A percentile compares a stretch with the other conserved stretches of the same genome.
Evolutionary conservation across 305 asterid genomes (phyloP).

Genomic region (Fraxinus sp.): DNA sequence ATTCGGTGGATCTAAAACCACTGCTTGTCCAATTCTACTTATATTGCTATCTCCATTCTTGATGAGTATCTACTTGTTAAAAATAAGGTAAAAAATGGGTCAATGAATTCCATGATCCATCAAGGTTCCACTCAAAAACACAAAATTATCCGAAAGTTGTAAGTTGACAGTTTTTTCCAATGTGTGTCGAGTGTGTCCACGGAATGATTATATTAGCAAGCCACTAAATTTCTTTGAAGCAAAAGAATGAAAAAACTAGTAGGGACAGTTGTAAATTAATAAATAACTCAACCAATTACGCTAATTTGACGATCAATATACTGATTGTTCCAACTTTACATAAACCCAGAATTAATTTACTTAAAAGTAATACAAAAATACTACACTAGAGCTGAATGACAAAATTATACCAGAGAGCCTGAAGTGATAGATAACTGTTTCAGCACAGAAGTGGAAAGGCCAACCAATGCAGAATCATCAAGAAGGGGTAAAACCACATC

Average conservation of each 20-base stretch:
- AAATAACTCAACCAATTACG: neutral
- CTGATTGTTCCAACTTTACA: neutral
- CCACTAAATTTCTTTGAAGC: neutral
- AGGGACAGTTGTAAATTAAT: neutral
- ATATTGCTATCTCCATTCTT: constrained; percentile 54
- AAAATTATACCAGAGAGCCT: constrained; percentile 63
- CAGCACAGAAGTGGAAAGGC: constrained; percentile 64
- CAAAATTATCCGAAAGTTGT: neutral
- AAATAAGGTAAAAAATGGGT: neutral
- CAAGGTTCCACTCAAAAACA: neutral
- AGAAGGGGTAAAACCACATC: constrained; percentile 27
- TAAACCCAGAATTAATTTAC: neutral
- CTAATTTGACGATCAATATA: neutral
- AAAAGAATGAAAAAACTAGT: neutral
- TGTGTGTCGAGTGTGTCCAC: neutral
- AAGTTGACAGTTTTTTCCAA: neutral
- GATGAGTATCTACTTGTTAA: constrained; percentile 50
- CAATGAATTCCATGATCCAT: constrained; percentile 3
- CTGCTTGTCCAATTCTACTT: constrained; percentile 73
- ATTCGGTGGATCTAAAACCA: constrained; percentile 78
- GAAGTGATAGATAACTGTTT: constrained; percentile 76
- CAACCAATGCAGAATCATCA: constrained; percentile 66
- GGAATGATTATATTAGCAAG: neutral
- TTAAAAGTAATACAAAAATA: neutral
- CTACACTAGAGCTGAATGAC: neutral